Conservation (phyloP, 2,329 filamentous ascomycete genomes). For the Basipetospora sp. region DNA sequence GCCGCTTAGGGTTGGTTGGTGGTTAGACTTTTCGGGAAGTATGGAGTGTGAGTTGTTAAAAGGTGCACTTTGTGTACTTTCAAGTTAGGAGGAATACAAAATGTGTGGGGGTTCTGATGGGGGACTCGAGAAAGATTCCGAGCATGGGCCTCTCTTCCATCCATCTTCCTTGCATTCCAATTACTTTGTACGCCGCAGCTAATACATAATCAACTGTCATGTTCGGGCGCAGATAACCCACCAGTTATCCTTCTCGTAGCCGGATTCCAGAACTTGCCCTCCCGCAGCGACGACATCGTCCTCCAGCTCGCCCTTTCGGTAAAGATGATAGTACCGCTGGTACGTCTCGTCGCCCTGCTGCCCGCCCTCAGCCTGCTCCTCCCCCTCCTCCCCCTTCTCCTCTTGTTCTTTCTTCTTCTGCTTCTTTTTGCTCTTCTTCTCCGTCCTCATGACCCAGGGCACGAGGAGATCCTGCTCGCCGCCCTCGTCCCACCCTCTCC, state of each 20-base stretch:
- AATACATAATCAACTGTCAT: neutral
- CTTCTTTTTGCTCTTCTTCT: neutral
- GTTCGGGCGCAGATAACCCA: slow-evolving; percentile 54
- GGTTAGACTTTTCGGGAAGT: too few relatives aligned
- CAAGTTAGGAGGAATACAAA: too few relatives aligned
- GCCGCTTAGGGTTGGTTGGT: too few relatives aligned
- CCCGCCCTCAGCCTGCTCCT: neutral
- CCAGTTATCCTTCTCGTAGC: slow-evolving; percentile 98
- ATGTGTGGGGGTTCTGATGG: too few relatives aligned
- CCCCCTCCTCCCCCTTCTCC: neutral
- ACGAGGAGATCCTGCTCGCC: slow-evolving; percentile 85
- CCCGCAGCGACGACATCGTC: slow-evolving; percentile 60
- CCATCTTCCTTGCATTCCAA: neutral
- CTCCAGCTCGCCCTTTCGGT: slow-evolving; percentile 73
- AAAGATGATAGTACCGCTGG: slow-evolving; percentile 89
- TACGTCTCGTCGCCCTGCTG: slow-evolving; percentile 42
- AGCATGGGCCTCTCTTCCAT: too few relatives aligned
- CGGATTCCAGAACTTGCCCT: slow-evolving; percentile 59
- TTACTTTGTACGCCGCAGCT: slow-evolving; percentile 4
- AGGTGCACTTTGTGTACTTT: too few relatives aligned
- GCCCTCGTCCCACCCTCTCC: slow-evolving; percentile 75
- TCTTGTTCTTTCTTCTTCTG: neutral
- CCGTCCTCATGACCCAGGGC: slow-evolving; percentile 63
- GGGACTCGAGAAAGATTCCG: too few relatives aligned
- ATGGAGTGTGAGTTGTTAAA: too few relatives aligned